Conservation (phyloP, 345 rosid species). For the Salix udensis region DNA sequence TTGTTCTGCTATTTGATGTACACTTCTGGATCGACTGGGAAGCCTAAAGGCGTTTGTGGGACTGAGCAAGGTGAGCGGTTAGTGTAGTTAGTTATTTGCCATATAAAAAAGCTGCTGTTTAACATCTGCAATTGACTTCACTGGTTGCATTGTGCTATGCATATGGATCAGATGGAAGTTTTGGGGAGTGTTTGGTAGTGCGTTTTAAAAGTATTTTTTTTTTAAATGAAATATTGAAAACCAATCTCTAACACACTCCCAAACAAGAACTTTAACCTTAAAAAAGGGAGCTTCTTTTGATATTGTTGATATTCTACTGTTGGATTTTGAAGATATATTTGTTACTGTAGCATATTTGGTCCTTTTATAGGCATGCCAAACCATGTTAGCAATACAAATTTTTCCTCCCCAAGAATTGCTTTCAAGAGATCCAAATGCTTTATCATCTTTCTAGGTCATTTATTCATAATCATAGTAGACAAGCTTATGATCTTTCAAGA, state of each 20-base stretch:
- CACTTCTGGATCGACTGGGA: conserved; percentile 93
- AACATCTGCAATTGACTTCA: not conserved
- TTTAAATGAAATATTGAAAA: no score
- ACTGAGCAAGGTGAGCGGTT: conserved; percentile 68
- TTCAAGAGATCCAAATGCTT: no score
- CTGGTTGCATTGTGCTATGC: not conserved
- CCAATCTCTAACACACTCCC: no score
- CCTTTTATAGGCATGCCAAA: no score
- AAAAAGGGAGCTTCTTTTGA: not conserved
- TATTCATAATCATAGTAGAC: no score
- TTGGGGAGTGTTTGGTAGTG: not conserved
- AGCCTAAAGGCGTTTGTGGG: conserved; percentile 90
- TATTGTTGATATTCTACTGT: not conserved
- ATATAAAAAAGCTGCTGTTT: not conserved
- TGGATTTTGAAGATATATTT: not conserved
- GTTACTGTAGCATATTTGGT: not conserved
- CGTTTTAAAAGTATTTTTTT: no score
- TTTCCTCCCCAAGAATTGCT: no score
- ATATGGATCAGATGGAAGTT: not conserved
- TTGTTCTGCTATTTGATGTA: conserved; percentile 76
- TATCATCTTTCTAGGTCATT: no score
- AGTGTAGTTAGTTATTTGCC: not conserved
- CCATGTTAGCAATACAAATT: no score
- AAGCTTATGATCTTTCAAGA: no score
- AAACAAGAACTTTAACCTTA: no score